Percentiles rank a stretch among this genome's conserved stretches.
phyloP scores from a whole-genome alignment of 257 asterid genomes.

The Datura wrightii region DNA sequence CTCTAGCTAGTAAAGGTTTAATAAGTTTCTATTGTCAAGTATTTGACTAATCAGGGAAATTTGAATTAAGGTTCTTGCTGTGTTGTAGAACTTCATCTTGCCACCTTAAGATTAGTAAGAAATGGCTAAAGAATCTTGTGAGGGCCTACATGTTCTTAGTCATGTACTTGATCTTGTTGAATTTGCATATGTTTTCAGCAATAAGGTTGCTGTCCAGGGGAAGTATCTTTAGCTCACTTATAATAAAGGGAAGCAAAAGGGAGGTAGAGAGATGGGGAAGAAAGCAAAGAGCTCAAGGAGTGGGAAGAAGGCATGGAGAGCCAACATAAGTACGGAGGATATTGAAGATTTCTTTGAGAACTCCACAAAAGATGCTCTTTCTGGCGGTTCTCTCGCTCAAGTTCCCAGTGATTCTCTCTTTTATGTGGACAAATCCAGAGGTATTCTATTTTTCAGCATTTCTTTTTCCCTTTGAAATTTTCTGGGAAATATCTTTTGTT shows the following conservation, averaged over 20 bases:
- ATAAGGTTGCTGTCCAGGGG: not conserved
- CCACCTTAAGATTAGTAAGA: too few relatives aligned
- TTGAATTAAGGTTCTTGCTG: too few relatives aligned
- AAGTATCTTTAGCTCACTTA: too few relatives aligned
- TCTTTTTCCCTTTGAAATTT: not conserved
- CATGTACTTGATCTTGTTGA: too few relatives aligned
- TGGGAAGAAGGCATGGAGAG: conserved; percentile 98
- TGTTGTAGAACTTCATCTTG: too few relatives aligned
- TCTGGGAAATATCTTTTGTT: not conserved
- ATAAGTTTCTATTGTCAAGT: too few relatives aligned
- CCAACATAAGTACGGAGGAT: conserved; percentile 89
- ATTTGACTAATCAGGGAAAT: too few relatives aligned
- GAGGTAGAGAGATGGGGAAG: conserved; percentile 68
- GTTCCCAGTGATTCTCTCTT: conserved; percentile 73
- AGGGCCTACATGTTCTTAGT: too few relatives aligned
- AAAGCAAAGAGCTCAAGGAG: conserved; percentile 79
- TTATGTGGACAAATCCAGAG: conserved; percentile 84
- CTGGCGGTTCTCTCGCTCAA: conserved; percentile 85
- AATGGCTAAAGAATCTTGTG: too few relatives aligned
- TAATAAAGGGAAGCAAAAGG: not conserved
- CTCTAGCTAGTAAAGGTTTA: not conserved
- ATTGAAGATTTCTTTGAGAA: conserved; percentile 85
- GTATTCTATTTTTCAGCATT: conserved; percentile 40
- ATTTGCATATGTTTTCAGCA: not conserved
- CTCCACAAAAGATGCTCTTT: conserved; percentile 88